phyloP scores from a whole-genome alignment of 139 green algal species.

The Chlorella sorokiniana region DNA sequence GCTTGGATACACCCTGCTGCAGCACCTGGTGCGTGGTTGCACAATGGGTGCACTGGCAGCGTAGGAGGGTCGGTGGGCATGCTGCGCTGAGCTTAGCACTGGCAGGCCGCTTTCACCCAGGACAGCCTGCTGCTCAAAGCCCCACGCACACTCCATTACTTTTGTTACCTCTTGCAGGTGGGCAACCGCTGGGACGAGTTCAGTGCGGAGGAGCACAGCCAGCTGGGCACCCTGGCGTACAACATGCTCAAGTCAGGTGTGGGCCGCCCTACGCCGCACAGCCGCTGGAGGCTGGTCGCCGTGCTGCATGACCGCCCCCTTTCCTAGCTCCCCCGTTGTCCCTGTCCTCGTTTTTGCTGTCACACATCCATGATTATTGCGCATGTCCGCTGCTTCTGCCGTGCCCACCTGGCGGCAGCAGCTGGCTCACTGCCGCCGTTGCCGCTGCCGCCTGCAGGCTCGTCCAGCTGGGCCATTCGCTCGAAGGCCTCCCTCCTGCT shows the following conservation, averaged over 20 bases:
- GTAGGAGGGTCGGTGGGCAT: neutral
- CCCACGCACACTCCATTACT: neutral
- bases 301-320: too few species aligned
- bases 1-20: slow-evolving; percentile 57
- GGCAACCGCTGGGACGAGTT: slow-evolving; percentile 56
- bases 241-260: slow-evolving; percentile 47
- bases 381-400: too few species aligned
- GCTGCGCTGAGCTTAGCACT: neutral
- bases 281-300: too few species aligned
- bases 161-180: slow-evolving; percentile 42
- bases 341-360: too few species aligned
- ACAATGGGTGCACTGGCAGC: neutral
- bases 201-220: slow-evolving; percentile 39
- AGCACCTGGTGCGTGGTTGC: slow-evolving; percentile 46
- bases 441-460: slow-evolving; percentile 19
- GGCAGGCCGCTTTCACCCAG: neutral
- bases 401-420: too few species aligned
- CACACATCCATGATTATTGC: too few species aligned
- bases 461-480: slow-evolving; percentile 56
- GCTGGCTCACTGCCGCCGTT: neutral
- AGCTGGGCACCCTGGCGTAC: slow-evolving; percentile 46
- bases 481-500: slow-evolving; percentile 78
- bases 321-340: too few species aligned
- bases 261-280: neutral
- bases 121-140: neutral